Evolutionary conservation across 1,284 basidiomycete genomes (phyloP), one percentile per base, ranked within the genome.

Genomic region (Coniferiporia weirii): DNA sequence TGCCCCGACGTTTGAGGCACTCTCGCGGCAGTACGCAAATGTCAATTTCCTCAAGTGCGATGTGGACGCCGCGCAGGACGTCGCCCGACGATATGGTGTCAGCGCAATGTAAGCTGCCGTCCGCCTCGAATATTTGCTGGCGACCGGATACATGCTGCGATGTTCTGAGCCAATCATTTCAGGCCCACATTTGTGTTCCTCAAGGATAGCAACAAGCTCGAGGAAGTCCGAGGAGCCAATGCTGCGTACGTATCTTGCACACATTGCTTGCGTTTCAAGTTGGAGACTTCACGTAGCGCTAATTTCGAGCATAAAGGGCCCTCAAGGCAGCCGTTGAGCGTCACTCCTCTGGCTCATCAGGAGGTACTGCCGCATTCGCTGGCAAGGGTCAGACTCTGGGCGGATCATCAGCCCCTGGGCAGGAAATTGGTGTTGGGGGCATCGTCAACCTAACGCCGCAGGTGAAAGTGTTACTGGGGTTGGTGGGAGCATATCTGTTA

Each of bases 141-240:
- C 19, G 48, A 27, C 56, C 5, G 27, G 10, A 20, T 47, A 7
- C 34, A 13, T 27, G n/a, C 4, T 34, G 9, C 35, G 1, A 22
- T 20, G 44, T 46, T 17, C 44, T 46, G 8, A 17, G n/a, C 8
- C n/a, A 47, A 20, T 52, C 43, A 32, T 48, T 22, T 48, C 50
- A 91, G 89, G 89, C 89, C 89, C 3, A 90, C 89, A 0, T 91
- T 91, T 64, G 69, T 91, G 38, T 90, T 91, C 68, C 67, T 91
- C 62, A 84, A 82, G 66, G 86, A 87, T n/a, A 74, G 71, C 38
- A 76, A 73, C 3, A 82, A 89, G 67, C 78, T 91, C 13, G 85
- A 88, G 65, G 77, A 79, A 71, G 80, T 91, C 34, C 78, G 77
- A 57, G 89, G 89, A 12, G 88, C 88, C 7, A 75, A 91, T 68